Percentiles rank a stretch among this genome's conserved stretches.
phyloP scores from a whole-genome alignment of 2,329 filamentous ascomycete genomes.

The Neurospora crassa region DNA sequence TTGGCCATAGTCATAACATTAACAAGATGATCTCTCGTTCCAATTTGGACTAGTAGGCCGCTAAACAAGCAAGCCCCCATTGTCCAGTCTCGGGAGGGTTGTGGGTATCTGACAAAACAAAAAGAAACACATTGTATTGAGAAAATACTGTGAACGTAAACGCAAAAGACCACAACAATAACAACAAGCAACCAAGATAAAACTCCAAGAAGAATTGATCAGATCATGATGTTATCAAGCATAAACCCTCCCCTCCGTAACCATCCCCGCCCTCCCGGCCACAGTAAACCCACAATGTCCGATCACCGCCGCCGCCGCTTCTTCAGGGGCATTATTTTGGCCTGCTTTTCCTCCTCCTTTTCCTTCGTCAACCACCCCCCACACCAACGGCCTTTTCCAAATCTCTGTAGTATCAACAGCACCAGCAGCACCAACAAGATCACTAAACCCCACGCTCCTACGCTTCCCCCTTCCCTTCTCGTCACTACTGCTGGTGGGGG shows the following conservation, averaged over 20 bases:
- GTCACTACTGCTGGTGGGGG: constrained; percentile 15
- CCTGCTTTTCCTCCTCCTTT: background rate
- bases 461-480: constrained; percentile 9
- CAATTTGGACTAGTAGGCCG: background rate
- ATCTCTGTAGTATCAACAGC: constrained; percentile 17
- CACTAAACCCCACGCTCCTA: constrained; percentile 6
- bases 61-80: background rate
- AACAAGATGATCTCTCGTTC: background rate
- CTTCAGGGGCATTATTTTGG: background rate
- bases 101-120: background rate
- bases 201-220: background rate
- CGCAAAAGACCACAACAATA: background rate
- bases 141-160: too few species aligned
- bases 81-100: background rate
- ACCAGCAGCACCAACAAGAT: background rate
- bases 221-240: constrained; percentile 19
- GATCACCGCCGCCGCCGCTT: constrained; percentile 25
- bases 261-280: constrained; percentile 21
- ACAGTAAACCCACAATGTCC: constrained; percentile 36
- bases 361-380: constrained; percentile 36
- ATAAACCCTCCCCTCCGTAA: constrained; percentile 30
- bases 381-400: constrained; percentile 29
- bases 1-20: background rate
- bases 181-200: background rate
- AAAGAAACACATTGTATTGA: too few species aligned